Evolutionary conservation across 805 yeast genomes (phyloP).

Genomic region (Teunomyces barrocoloradensis): DNA sequence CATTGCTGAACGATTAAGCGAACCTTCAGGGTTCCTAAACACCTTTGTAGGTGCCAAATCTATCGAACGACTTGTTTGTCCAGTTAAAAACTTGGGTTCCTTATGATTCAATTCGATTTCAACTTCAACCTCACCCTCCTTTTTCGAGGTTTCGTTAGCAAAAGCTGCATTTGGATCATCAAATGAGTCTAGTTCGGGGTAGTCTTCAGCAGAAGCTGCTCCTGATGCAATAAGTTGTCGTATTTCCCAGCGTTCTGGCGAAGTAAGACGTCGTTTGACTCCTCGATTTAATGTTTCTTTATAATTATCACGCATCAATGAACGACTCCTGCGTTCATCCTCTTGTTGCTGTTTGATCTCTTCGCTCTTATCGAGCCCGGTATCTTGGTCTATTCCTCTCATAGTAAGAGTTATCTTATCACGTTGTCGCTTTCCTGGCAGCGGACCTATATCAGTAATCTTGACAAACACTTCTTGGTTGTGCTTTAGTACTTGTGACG

Average conservation of each 20-base stretch:
- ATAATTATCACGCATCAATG: neutral
- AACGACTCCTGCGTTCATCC: constrained; percentile 13
- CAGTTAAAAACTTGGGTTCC: constrained; percentile 71
- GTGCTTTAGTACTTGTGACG: constrained; percentile 53
- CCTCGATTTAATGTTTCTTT: neutral
- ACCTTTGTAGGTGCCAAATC: constrained; percentile 52
- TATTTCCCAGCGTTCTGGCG: constrained; percentile 91
- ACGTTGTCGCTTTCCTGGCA: constrained; percentile 15
- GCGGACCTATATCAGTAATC: constrained; percentile 35
- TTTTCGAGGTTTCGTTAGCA: constrained; percentile 11
- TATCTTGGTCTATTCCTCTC: constrained; percentile 68
- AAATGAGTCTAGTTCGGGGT: constrained; percentile 52
- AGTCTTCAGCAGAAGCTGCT: constrained; percentile 62
- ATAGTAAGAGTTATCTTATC: constrained; percentile 56
- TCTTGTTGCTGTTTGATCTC: constrained; percentile 18
- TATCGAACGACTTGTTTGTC: constrained; percentile 41
- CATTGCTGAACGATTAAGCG: constrained; percentile 71
- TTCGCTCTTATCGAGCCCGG: constrained; percentile 46
- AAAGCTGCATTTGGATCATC: constrained; percentile 31
- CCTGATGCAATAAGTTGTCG: constrained; percentile 81
- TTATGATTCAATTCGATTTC: constrained; percentile 72
- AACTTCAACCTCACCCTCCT: constrained; percentile 44
- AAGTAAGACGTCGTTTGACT: constrained; percentile 53
- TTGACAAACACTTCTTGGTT: constrained; percentile 67
- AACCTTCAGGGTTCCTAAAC: constrained; percentile 75